Percentiles rank a stretch among this genome's conserved stretches.
Evolutionary conservation across 1,139 yeast species (phyloP).

Genomic region (Saccharomycopsis phalli): DNA sequence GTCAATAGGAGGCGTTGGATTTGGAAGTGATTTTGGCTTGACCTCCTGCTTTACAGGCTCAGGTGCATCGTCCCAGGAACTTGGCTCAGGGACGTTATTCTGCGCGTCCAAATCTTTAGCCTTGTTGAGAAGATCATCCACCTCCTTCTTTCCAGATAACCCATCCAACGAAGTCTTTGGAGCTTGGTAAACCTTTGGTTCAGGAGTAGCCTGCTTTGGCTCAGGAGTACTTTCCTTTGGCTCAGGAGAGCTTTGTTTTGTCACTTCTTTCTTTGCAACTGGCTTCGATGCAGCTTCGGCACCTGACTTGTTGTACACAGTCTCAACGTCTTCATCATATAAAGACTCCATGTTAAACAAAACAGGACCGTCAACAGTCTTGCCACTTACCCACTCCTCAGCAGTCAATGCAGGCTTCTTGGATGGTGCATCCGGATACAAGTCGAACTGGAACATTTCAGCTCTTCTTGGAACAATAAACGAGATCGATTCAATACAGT

Average conservation of each 20-base stretch:
- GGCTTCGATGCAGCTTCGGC: slow-evolving; percentile 23
- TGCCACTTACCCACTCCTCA: slow-evolving; percentile 71
- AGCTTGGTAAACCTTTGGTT: slow-evolving; percentile 20
- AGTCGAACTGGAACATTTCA: slow-evolving; percentile 86
- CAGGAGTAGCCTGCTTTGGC: slow-evolving; percentile 19
- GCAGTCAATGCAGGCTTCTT: slow-evolving; percentile 69
- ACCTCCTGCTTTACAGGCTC: slow-evolving; percentile 6
- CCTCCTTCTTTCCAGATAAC: slow-evolving; percentile 40
- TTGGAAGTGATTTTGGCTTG: slow-evolving; percentile 12
- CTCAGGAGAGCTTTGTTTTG: slow-evolving; percentile 28
- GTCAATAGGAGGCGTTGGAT: slow-evolving; percentile 14
- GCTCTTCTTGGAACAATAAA: slow-evolving; percentile 90
- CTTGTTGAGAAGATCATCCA: slow-evolving; percentile 41
- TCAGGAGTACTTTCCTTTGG: slow-evolving; percentile 23
- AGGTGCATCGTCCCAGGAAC: slow-evolving; percentile 28
- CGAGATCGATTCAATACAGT: slow-evolving; percentile 77
- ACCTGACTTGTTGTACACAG: slow-evolving; percentile 29
- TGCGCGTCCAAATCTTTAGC: slow-evolving; percentile 38
- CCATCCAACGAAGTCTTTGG: slow-evolving; percentile 32
- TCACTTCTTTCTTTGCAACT: slow-evolving; percentile 31
- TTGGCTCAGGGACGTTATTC: slow-evolving; percentile 30
- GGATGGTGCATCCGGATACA: slow-evolving; percentile 87
- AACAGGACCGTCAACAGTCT: slow-evolving; percentile 74
- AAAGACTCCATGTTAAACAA: slow-evolving; percentile 66
- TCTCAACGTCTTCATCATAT: slow-evolving; percentile 60